Percentiles rank a stretch among this genome's conserved stretches.
Evolutionary conservation across 805 yeast genomes (phyloP).

Genomic region (Candida tallmaniae): DNA sequence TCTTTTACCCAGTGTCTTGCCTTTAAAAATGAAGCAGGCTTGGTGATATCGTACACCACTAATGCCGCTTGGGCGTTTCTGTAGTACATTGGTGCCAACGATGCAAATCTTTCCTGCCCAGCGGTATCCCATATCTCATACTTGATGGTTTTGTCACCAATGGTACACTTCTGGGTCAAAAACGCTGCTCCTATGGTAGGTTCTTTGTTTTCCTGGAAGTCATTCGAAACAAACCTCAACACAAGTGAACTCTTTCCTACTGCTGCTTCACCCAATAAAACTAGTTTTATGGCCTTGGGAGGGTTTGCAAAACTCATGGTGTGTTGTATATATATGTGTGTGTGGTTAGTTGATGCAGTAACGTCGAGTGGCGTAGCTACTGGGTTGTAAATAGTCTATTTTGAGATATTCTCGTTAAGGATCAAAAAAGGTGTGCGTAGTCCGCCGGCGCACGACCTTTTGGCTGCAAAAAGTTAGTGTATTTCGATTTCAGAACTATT

Average conservation of each 20-base stretch:
- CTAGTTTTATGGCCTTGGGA: conserved; percentile 66
- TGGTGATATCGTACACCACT: conserved; percentile 92
- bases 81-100: conserved; percentile 95
- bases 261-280: conserved; percentile 94
- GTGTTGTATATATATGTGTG: too few species aligned
- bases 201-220: conserved; percentile 94
- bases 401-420: too few species aligned
- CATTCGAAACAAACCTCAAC: conserved; percentile 87
- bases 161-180: conserved; percentile 86
- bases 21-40: conserved; percentile 89
- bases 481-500: too few species aligned
- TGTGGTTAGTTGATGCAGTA: too few species aligned
- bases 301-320: conserved; percentile 13
- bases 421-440: too few species aligned
- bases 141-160: conserved; percentile 82
- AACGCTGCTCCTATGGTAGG: conserved; percentile 99
- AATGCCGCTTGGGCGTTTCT: conserved; percentile 96
- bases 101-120: conserved; percentile 95
- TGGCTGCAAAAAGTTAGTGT: too few species aligned
- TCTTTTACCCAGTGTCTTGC: conserved; percentile 99
- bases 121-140: conserved; percentile 97
- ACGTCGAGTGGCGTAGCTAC: too few species aligned
- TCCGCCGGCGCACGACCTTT: too few species aligned
- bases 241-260: conserved; percentile 95
- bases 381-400: too few species aligned